Conservation (phyloP, 352 stramenopile species). For the Globisporangium sylvaticum region DNA sequence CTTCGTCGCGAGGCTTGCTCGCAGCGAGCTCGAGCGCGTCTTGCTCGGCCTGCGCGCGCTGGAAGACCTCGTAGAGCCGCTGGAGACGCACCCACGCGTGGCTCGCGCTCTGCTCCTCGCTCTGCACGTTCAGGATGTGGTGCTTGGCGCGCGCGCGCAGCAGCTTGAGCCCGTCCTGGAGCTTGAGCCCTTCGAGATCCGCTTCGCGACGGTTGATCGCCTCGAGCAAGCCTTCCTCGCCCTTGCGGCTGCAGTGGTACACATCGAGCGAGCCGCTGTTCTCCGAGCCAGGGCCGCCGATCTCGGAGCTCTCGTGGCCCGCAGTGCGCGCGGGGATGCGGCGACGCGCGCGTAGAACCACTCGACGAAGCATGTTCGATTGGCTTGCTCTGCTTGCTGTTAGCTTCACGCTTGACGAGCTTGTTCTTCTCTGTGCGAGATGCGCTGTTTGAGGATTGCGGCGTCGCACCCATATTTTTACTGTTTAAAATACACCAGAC, state of each 20-base stretch:
- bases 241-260: conserved; percentile 31
- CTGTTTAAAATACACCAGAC: no score
- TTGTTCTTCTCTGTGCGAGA: conserved; percentile 10
- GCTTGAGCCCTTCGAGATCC: conserved; percentile 13
- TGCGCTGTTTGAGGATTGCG: background rate
- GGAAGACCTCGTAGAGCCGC: conserved; percentile 60
- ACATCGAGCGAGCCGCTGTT: conserved; percentile 30
- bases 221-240: conserved; percentile 26
- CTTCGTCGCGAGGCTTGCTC: conserved; percentile 30
- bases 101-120: conserved; percentile 48
- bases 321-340: conserved; percentile 55
- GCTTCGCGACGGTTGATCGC: conserved; percentile 13
- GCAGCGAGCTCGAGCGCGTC: conserved; percentile 21
- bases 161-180: conserved; percentile 8
- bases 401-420: background rate
- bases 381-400: background rate
- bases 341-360: conserved; percentile 48
- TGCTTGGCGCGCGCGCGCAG: conserved; percentile 15
- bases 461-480: no score
- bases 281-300: conserved; percentile 24
- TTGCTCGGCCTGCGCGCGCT: conserved; percentile 27
- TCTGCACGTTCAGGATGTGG: conserved; percentile 26
- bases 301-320: conserved; percentile 43
- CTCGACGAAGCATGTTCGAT: conserved; percentile 50
- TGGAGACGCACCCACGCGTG: conserved; percentile 56